Conservation (phyloP, 208 protist species). For the Herpetomonas samuelpessoai region DNA sequence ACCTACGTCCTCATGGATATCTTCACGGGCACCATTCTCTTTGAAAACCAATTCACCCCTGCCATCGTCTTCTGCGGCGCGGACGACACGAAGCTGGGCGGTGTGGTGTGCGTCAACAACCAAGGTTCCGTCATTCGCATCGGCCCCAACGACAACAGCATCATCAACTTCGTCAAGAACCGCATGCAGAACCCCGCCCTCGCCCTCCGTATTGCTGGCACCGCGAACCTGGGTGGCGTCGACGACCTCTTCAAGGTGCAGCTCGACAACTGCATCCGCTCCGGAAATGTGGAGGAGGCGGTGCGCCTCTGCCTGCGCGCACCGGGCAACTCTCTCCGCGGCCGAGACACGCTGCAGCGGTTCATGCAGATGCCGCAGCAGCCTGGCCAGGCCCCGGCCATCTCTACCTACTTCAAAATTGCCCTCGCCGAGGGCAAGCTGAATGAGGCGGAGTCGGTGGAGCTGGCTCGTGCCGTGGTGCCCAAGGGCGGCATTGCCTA, state of each 20-base stretch:
- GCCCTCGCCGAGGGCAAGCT: conserved; percentile 96
- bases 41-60: conserved; percentile 94
- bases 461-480: conserved; percentile 96
- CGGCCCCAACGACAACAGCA: conserved; percentile 94
- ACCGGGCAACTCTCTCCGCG: conserved; percentile 95
- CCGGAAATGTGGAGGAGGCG: conserved; percentile 93
- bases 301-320: conserved; percentile 95
- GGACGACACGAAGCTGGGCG: conserved; percentile 78
- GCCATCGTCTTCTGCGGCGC: conserved; percentile 97
- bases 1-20: conserved; percentile 96
- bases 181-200: conserved; percentile 93
- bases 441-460: conserved; percentile 98
- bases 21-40: conserved; percentile 93
- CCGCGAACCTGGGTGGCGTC: conserved; percentile 97
- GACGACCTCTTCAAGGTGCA: conserved; percentile 96
- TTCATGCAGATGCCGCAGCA: conserved; percentile 85
- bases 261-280: conserved; percentile 95
- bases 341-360: conserved; percentile 93
- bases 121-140: conserved; percentile 93
- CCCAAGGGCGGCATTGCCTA: conserved; percentile 83
- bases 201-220: conserved; percentile 95
- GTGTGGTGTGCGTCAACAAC: conserved; percentile 96
- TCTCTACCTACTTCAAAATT: conserved; percentile 98
- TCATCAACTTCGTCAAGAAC: conserved; percentile 96
- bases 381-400: conserved; percentile 91